Evolutionary conservation across 768 basidiomycete genomes (phyloP), one percentile per base, ranked within the genome.

Genomic region (Macrolepiota fuliginosa): DNA sequence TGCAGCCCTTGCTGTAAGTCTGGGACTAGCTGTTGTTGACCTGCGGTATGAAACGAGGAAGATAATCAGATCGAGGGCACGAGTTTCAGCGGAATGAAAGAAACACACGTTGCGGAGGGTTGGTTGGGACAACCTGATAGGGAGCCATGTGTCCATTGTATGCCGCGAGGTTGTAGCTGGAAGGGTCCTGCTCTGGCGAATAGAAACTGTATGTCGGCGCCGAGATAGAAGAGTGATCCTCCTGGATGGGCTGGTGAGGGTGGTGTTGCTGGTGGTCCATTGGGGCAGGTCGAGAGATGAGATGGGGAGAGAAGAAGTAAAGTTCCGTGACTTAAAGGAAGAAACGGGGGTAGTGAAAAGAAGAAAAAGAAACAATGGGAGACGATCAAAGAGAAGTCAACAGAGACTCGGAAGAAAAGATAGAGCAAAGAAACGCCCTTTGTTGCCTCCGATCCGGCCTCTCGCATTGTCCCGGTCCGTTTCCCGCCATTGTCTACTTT

Each of bases 41-140:
- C 87, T 90, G 75, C 29, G 29, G 29, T 69, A 77, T 68, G 79
- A 70, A 76, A 79, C 74, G 75, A 77, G 76, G 72, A 75, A 79
- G 80, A 81, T 81, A 79, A 87, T 86, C 81, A 83, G 85, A 87
- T 85, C 58, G 58, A 29, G 80, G 78, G 79, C 83, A 88, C 81
- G 84, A 75, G 83, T 77, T 76, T 70, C 54, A 77, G 75, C 74
- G 70, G 67, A 67, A 56, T 75, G 77, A 76, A 78, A 76, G 73
- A 71, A 71, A 90, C 89, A 81, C 88, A 88, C 90, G 90, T 79
- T 89, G 77, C 79, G 83, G 84, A 74, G 84, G 81, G 75, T 77
- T 81, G 72, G 84, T 82, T 68, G 77, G 80, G 71, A 82, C 79
- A 56, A 78, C 76, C 67, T 82, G 83, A 81, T 88, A 89, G 73